Percentiles rank a stretch among this genome's conserved stretches.
Conservation (phyloP, 306 rosid species). For the Prunus mume region DNA sequence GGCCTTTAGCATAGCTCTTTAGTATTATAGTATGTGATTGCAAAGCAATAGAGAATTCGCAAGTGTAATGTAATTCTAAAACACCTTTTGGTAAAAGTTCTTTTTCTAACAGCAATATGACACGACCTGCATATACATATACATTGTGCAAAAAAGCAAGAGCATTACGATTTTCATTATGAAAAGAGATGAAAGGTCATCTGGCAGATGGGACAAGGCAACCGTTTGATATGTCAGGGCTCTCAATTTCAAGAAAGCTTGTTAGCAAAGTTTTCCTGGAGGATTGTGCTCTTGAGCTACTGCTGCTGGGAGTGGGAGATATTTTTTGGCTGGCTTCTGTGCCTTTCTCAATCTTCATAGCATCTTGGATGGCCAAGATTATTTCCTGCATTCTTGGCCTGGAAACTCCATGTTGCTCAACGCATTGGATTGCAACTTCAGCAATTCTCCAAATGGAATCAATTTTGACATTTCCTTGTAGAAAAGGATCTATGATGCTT, state of each 20-base stretch:
- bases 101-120: background rate
- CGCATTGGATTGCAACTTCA: conserved; percentile 83
- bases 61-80: no score
- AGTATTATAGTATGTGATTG: no score
- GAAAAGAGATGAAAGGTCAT: conserved; percentile 15
- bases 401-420: conserved; percentile 70
- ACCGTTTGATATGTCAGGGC: conserved; percentile 66
- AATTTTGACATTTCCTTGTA: conserved; percentile 56
- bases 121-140: background rate
- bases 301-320: conserved; percentile 50
- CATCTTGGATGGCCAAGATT: conserved; percentile 85
- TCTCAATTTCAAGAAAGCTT: conserved; percentile 88
- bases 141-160: conserved; percentile 11
- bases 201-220: conserved; percentile 76
- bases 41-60: no score
- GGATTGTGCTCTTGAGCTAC: conserved; percentile 57
- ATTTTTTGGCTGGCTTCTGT: conserved; percentile 38
- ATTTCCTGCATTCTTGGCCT: conserved; percentile 99
- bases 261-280: conserved; percentile 87
- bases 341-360: conserved; percentile 66
- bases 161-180: background rate
- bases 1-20: no score
- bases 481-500: conserved; percentile 69
- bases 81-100: no score
- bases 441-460: conserved; percentile 93